These are phyloP conservation scores for Knufia fluminis DNA, from an alignment of 2,329 filamentous ascomycete species.

Conservation along the genomic window DNA sequence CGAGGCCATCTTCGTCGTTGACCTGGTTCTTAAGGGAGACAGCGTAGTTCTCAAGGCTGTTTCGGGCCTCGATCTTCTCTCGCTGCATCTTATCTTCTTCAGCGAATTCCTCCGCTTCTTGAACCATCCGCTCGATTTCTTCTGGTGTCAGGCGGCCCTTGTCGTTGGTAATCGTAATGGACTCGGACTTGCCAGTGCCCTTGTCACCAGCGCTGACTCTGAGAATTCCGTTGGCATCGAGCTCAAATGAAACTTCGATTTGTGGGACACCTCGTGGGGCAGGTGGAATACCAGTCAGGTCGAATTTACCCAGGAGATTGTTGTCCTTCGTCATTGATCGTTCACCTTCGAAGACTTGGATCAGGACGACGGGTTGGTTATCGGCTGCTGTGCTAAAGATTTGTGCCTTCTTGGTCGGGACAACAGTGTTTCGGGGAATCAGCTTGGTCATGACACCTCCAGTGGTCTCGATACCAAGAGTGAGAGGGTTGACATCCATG, in stretches of 20 bases:
- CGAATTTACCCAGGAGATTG: slow-evolving; percentile 96
- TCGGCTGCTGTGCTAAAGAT: slow-evolving; percentile 96
- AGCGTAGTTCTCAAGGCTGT: slow-evolving; percentile 97
- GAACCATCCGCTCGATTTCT: slow-evolving; percentile 98
- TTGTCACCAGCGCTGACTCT: slow-evolving; percentile 95
- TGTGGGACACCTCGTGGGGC: slow-evolving; percentile 94
- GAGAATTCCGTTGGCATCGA: slow-evolving; percentile 97
- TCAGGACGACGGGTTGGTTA: slow-evolving; percentile 90
- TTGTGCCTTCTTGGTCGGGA: slow-evolving; percentile 93
- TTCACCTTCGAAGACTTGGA: slow-evolving; percentile 92
- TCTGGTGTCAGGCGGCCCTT: slow-evolving; percentile 94
- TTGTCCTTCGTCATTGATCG: slow-evolving; percentile 92
- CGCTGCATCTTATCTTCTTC: slow-evolving; percentile 98
- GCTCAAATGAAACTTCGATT: slow-evolving; percentile 95
- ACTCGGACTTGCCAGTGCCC: slow-evolving; percentile 94
- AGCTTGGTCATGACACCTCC: slow-evolving; percentile 97
- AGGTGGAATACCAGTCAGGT: slow-evolving; percentile 89
- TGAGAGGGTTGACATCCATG: slow-evolving; percentile 95
- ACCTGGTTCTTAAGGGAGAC: slow-evolving; percentile 99
- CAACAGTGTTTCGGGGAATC: slow-evolving; percentile 87
- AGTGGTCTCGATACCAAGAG: slow-evolving; percentile 93
- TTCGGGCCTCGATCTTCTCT: slow-evolving; percentile 92
- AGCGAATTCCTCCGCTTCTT: slow-evolving; percentile 95
- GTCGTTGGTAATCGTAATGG: slow-evolving; percentile 98
- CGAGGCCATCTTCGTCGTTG: slow-evolving; percentile 91